Evolutionary conservation across 192 early-diverging fungal genomes (phyloP), one percentile per base, ranked within the genome.

Genomic region (Allomyces arbusculus): DNA sequence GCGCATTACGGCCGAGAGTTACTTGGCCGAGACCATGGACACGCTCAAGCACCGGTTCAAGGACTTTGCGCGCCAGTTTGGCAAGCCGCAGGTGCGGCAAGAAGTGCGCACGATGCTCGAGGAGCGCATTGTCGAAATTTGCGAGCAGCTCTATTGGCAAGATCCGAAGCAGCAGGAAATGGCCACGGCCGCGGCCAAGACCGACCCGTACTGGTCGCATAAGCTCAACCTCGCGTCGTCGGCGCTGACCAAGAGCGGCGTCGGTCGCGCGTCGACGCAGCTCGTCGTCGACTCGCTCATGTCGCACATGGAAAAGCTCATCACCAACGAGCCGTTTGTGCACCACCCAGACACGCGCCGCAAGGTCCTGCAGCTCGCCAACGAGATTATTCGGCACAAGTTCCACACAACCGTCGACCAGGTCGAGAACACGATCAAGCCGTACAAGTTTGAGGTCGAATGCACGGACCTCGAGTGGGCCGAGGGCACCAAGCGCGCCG

Each of bases 381-480:
- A 84, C 63, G 91, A 91, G 45, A 87, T 96, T 62, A 67, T 98
- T 67, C 83, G 89, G 24, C 79, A 74, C 65, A 93, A 94, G 64
- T 92, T 90, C 78, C 85, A 89, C 44, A 78, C 89, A 5, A 89
- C 94, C 8, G 84, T 92, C 11, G 95, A 96, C 71, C 94, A 96
- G 76, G 95, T 98, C 10, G 95, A 98, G 68, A 98, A 96, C 78
- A 95, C 92, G 2, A 93, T 98, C 75, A 98, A 98, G 75, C 95
- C 94, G 19, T 94, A 89, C 80, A 98, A 98, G 78, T 94, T 91
- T 68, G 95, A 98, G 76, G 89, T 96, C 12, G 95, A 98, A 70
- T 83, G 87, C 44, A 85, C 87, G 23, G 89, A 91, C 24, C 78
- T 83, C 64, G 95, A 98, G 73, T 98, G 95, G 95, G 73, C 76